phyloP scores from a whole-genome alignment of 257 asterid genomes.

The Plectranthus barbatus region DNA sequence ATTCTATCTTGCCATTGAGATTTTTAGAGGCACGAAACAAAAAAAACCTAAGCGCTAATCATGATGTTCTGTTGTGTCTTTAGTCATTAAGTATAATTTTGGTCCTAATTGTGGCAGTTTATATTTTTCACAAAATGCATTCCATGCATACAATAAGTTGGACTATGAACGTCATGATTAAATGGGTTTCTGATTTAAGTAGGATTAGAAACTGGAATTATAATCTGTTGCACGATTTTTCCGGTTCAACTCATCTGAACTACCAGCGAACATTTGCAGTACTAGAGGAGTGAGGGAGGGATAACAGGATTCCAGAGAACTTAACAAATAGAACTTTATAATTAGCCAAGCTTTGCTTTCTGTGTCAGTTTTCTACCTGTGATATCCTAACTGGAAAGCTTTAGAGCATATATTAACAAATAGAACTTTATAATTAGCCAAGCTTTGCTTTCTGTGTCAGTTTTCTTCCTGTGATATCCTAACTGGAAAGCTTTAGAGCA shows the following conservation, averaged over 20 bases:
- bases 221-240: not conserved
- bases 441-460: not conserved
- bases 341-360: not conserved
- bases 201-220: not conserved
- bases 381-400: not conserved
- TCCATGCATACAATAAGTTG: not conserved
- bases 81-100: not conserved
- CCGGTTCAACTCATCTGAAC: not conserved
- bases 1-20: not conserved
- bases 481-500: not conserved
- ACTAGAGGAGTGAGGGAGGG: not conserved
- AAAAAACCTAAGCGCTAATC: not conserved
- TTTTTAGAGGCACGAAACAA: not conserved
- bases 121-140: not conserved
- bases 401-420: not conserved
- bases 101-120: not conserved
- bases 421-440: not conserved
- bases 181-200: not conserved
- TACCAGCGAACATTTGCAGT: not conserved
- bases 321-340: not conserved
- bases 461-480: not conserved
- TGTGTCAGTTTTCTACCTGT: not conserved
- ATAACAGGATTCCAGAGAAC: not conserved
- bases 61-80: not conserved
- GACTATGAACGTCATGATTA: not conserved